Conservation (phyloP, 495 filamentous ascomycete species). For the Hypoxylon lenormandii region DNA sequence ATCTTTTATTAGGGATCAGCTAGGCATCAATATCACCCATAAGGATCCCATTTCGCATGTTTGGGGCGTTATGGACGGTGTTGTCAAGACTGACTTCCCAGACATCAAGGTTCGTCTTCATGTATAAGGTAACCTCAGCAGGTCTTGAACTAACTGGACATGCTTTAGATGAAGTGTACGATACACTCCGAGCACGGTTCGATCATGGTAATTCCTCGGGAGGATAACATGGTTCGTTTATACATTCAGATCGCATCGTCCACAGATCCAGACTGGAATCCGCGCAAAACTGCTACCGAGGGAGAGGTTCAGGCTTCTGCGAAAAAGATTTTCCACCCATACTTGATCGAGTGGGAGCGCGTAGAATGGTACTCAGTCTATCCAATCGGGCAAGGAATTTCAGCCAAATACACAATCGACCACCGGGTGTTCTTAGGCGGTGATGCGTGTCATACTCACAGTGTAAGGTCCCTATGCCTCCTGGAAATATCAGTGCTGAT, state of each 20-base stretch:
- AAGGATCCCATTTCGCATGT: constrained; percentile 74
- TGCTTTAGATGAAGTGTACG: constrained; percentile 84
- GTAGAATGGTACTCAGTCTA: constrained; percentile 78
- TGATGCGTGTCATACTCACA: constrained; percentile 86
- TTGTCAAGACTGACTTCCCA: constrained; percentile 79
- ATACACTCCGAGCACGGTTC: constrained; percentile 76
- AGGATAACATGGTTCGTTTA: constrained; percentile 77
- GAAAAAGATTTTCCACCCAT: constrained; percentile 74
- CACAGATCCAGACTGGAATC: constrained; percentile 70
- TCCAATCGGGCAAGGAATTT: constrained; percentile 79
- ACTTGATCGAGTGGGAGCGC: constrained; percentile 74
- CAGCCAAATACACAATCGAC: constrained; percentile 72
- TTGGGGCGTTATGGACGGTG: constrained; percentile 83
- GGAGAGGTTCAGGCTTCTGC: constrained; percentile 75
- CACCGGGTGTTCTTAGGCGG: constrained; percentile 81
- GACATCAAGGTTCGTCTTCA: constrained; percentile 68
- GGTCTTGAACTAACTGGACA: constrained; percentile 27
- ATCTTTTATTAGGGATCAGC: constrained; percentile 68
- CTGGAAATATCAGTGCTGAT: constrained; percentile 6
- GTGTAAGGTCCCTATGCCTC: constrained; percentile 56
- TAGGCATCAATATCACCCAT: constrained; percentile 73
- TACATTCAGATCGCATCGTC: constrained; percentile 81
- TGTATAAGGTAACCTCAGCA: constrained; percentile 15
- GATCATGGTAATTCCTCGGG: constrained; percentile 80
- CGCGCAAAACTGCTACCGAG: constrained; percentile 71